Conservation (phyloP, 257 asterid species). For the Knoxia roxburghii region DNA sequence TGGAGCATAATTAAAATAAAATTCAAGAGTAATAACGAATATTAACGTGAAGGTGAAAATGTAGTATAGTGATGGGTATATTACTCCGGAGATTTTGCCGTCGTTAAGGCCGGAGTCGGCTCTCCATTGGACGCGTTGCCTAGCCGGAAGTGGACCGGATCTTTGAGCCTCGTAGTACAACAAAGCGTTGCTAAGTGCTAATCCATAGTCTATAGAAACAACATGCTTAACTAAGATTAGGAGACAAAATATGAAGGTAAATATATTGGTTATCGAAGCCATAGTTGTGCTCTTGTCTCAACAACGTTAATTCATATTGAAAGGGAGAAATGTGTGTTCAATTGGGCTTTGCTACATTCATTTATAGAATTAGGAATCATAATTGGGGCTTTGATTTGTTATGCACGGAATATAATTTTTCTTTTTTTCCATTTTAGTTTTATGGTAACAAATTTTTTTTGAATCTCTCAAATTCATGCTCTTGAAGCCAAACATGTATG, state of each 20-base stretch:
- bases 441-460: no score
- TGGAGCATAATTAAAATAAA: no score
- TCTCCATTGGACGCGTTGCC: slow-evolving; percentile 55
- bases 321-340: no score
- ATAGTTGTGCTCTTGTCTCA: no score
- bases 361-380: background rate
- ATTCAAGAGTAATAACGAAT: no score
- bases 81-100: slow-evolving; percentile 44
- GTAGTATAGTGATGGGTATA: background rate
- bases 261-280: background rate
- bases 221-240: slow-evolving; percentile 21
- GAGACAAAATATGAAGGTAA: slow-evolving; percentile 21
- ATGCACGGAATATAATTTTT: background rate
- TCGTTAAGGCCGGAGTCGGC: slow-evolving; percentile 54
- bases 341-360: background rate
- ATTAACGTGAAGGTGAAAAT: no score
- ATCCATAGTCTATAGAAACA: slow-evolving; percentile 40
- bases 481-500: background rate
- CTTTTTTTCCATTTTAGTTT: background rate
- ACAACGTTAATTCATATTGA: no score
- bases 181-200: slow-evolving; percentile 50
- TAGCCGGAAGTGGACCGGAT: slow-evolving; percentile 50
- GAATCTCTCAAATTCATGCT: background rate
- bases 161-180: slow-evolving; percentile 70
- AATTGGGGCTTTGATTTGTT: background rate